phyloP scores from a whole-genome alignment of 441 rosid species.

The Euphorbia schlechtendalii region DNA sequence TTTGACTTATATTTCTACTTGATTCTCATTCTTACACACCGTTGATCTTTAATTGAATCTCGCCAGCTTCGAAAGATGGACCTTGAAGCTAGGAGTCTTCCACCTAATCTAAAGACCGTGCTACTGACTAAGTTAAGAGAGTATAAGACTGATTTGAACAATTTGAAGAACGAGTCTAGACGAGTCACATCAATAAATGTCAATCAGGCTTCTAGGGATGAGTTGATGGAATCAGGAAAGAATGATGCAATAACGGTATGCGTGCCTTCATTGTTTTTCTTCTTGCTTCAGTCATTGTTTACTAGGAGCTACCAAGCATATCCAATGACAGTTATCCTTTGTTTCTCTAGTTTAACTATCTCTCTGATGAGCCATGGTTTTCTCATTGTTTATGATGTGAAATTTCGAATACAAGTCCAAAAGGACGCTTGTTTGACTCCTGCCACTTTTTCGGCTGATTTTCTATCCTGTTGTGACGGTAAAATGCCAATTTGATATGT shows the following conservation, averaged over 20 bases:
- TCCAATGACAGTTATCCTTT: not conserved
- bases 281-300: not conserved
- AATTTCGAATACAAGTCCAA: not conserved
- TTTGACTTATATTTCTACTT: not conserved
- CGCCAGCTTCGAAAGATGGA: conserved; percentile 89
- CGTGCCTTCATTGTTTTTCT: not conserved
- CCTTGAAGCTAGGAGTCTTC: conserved; percentile 80
- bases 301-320: not conserved
- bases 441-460: no score
- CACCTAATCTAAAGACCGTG: conserved; percentile 53
- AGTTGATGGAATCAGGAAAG: conserved; percentile 74
- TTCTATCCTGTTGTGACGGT: no score
- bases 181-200: conserved; percentile 44
- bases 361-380: not conserved
- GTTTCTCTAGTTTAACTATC: not conserved
- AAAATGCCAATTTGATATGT: no score
- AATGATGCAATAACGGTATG: conserved; percentile 63
- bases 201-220: conserved; percentile 60
- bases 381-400: not conserved
- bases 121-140: conserved; percentile 81
- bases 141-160: conserved; percentile 83
- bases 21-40: no score
- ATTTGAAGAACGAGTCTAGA: conserved; percentile 66
- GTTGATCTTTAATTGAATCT: no score
- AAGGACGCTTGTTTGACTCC: not conserved